Percentiles rank a stretch among this genome's conserved stretches.
phyloP scores from a whole-genome alignment of 1,284 basidiomycete genomes.

The Ceraceosorus bombacis region DNA sequence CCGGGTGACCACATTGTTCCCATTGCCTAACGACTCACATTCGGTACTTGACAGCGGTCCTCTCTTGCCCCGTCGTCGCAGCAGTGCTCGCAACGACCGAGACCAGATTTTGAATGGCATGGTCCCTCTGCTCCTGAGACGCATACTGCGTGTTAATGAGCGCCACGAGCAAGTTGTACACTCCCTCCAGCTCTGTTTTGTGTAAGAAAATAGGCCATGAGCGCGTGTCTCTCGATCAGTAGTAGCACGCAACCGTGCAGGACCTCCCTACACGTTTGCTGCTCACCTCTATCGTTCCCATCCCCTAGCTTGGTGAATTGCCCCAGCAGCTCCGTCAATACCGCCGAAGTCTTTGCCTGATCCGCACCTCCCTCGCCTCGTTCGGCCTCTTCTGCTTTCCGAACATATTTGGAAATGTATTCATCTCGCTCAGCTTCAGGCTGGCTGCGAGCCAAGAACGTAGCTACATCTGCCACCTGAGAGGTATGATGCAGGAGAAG shows the following conservation, averaged over 20 bases:
- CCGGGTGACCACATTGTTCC: background rate
- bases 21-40: constrained; percentile 14
- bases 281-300: constrained; percentile 34
- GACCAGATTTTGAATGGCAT: constrained; percentile 22
- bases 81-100: constrained; percentile 16
- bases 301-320: constrained; percentile 30
- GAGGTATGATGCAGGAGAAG: background rate
- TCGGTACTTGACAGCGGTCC: constrained; percentile 25
- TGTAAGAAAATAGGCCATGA: background rate
- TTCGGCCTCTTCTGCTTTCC: constrained; percentile 22
- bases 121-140: constrained; percentile 11
- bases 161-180: constrained; percentile 39
- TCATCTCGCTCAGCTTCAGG: constrained; percentile 35
- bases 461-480: constrained; percentile 29
- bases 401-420: constrained; percentile 26
- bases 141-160: constrained; percentile 21
- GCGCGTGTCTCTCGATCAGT: background rate
- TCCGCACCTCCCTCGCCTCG: constrained; percentile 9
- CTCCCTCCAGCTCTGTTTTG: constrained; percentile 36
- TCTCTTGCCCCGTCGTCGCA: constrained; percentile 12
- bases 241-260: too few species aligned
- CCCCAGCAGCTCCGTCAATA: constrained; percentile 27
- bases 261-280: constrained; percentile 1
- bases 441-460: constrained; percentile 36
- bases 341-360: constrained; percentile 18